phyloP scores from a whole-genome alignment of 768 basidiomycete genomes.

The Collybia mongolica region DNA sequence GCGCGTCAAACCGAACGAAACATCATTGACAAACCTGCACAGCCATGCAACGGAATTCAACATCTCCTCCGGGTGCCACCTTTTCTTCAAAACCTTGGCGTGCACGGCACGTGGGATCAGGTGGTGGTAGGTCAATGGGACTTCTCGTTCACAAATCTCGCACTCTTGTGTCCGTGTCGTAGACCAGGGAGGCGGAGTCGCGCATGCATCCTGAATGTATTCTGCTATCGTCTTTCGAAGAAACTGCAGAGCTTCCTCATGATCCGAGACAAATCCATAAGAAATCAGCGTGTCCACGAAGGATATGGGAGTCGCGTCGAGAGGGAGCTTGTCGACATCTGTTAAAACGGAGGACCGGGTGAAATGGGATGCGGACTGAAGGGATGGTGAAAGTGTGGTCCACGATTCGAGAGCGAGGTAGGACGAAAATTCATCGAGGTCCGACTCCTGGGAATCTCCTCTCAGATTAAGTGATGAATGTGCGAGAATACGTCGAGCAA shows the following conservation, averaged over 20 bases:
- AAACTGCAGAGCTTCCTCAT: constrained; percentile 37
- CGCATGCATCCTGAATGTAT: constrained; percentile 44
- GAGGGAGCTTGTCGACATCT: constrained; percentile 30
- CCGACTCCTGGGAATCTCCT: constrained; percentile 18
- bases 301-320: constrained; percentile 37
- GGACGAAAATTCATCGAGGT: constrained; percentile 49
- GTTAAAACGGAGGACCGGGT: constrained; percentile 27
- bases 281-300: constrained; percentile 51
- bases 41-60: constrained; percentile 61
- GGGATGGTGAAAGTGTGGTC: constrained; percentile 34
- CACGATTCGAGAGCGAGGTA: constrained; percentile 54
- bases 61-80: constrained; percentile 53
- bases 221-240: constrained; percentile 37
- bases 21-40: constrained; percentile 36
- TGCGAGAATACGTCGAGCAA: constrained; percentile 39
- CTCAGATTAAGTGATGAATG: constrained; percentile 16
- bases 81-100: constrained; percentile 53
- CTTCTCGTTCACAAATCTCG: constrained; percentile 58
- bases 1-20: background rate
- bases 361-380: constrained; percentile 39
- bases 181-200: constrained; percentile 52
- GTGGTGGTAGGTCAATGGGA: constrained; percentile 61
- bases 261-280: constrained; percentile 41
- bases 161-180: constrained; percentile 52
- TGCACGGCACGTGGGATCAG: constrained; percentile 56